Evolutionary conservation across 371 early-diverging fungal genomes (phyloP).

Genomic region (Capniomyces stellatus): DNA sequence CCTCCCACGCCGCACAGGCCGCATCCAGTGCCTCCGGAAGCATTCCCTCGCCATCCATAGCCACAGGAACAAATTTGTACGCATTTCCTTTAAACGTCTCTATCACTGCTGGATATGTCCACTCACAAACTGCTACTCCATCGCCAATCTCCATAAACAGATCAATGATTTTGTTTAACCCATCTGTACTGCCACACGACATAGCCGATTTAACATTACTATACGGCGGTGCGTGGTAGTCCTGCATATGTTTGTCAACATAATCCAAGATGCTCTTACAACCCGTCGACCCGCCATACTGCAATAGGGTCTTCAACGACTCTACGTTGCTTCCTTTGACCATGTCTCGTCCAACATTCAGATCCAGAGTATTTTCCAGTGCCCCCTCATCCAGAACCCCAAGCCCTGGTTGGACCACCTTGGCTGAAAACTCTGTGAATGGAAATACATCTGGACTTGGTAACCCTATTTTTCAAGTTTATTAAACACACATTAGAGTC

Average conservation of each 20-base stretch:
- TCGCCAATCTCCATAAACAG: constrained; percentile 39
- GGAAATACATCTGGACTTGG: constrained; percentile 42
- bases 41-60: constrained; percentile 38
- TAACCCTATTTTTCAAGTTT: constrained; percentile 16
- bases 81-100: constrained; percentile 45
- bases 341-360: neutral
- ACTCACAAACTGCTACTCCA: constrained; percentile 44
- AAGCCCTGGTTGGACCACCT: constrained; percentile 13
- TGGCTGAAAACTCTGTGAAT: constrained; percentile 21
- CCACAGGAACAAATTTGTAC: constrained; percentile 27
- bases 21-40: constrained; percentile 28
- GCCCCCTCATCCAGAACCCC: neutral
- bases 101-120: constrained; percentile 55
- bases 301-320: constrained; percentile 14
- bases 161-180: constrained; percentile 35
- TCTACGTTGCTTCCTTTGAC: constrained; percentile 4
- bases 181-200: constrained; percentile 38
- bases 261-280: constrained; percentile 8
- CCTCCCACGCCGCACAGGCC: constrained; percentile 22
- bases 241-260: constrained; percentile 23
- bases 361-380: neutral
- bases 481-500: neutral
- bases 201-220: constrained; percentile 36
- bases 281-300: constrained; percentile 22
- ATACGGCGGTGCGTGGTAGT: constrained; percentile 34